phyloP scores from a whole-genome alignment of 2,329 filamentous ascomycete genomes.

The Zasmidium citrigriseum region DNA sequence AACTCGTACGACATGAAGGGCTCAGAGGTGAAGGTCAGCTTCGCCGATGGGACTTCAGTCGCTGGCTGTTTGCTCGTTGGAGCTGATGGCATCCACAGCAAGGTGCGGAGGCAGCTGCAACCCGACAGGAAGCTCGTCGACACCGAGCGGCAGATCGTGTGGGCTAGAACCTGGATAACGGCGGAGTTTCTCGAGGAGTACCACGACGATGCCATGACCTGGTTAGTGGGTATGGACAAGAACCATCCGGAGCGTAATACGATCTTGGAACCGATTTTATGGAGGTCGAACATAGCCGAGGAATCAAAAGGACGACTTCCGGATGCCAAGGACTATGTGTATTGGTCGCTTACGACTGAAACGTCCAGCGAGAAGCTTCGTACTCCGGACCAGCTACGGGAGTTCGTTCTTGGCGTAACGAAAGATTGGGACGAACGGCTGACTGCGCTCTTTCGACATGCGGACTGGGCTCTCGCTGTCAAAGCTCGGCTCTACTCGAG shows the following conservation, averaged over 20 bases:
- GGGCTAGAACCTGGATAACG: slow-evolving; percentile 2
- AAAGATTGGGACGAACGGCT: not conserved
- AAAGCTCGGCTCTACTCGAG: slow-evolving; percentile 2
- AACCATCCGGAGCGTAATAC: not conserved
- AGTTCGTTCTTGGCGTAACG: not conserved
- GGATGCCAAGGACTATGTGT: not conserved
- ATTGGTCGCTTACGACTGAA: slow-evolving; percentile 3
- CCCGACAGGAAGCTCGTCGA: slow-evolving; percentile 1
- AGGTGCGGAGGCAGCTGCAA: not conserved
- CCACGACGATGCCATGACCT: not conserved
- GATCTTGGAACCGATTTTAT: slow-evolving; percentile 3
- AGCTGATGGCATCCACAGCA: slow-evolving; percentile 6
- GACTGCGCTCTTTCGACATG: not conserved
- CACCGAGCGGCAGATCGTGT: slow-evolving; percentile 4
- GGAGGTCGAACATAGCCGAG: not conserved
- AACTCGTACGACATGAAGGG: not conserved
- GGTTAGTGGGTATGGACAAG: not conserved
- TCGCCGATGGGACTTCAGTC: not conserved
- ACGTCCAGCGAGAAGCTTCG: not conserved
- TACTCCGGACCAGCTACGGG: not conserved
- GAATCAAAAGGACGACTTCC: not conserved
- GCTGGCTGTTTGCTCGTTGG: not conserved
- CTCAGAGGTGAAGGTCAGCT: not conserved
- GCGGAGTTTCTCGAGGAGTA: not conserved
- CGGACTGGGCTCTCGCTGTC: slow-evolving; percentile 3